Evolutionary conservation across 805 yeast genomes (phyloP).

Genomic region (Wickerhamomyces alni): DNA sequence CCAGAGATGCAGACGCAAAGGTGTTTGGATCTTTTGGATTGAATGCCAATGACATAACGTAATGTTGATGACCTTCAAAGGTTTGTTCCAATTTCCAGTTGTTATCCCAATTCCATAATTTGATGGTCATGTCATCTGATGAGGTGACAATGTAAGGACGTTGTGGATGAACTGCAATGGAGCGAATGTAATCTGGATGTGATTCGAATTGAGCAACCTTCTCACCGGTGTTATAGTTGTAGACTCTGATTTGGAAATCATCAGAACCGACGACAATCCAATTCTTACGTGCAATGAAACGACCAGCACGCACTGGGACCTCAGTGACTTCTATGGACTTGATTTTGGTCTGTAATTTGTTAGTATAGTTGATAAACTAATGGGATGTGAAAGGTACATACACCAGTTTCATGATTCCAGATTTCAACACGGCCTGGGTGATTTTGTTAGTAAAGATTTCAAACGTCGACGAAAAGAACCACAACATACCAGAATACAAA

Average conservation of each 20-base stretch:
- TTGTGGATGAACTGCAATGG: conserved; percentile 90
- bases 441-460: neutral
- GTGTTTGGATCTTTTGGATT: conserved; percentile 97
- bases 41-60: conserved; percentile 89
- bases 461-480: neutral
- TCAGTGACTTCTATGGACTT: conserved; percentile 93
- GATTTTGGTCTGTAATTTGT: conserved; percentile 46
- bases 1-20: conserved; percentile 95
- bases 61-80: conserved; percentile 94
- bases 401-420: conserved; percentile 86
- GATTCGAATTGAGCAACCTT: conserved; percentile 94
- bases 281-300: conserved; percentile 90
- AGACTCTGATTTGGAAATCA: conserved; percentile 90
- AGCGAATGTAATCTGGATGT: conserved; percentile 94
- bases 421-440: conserved; percentile 56
- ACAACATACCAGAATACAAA: conserved; percentile 69
- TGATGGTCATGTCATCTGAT: conserved; percentile 86
- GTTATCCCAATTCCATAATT: conserved; percentile 97
- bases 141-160: conserved; percentile 86
- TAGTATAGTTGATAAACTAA: conserved; percentile 1
- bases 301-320: conserved; percentile 93
- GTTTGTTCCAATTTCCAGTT: conserved; percentile 86
- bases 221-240: conserved; percentile 93
- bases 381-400: conserved; percentile 5
- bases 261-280: conserved; percentile 97